Evolutionary conservation across 2,329 filamentous ascomycete species (phyloP).

Genomic region (Diaporthe sp.): DNA sequence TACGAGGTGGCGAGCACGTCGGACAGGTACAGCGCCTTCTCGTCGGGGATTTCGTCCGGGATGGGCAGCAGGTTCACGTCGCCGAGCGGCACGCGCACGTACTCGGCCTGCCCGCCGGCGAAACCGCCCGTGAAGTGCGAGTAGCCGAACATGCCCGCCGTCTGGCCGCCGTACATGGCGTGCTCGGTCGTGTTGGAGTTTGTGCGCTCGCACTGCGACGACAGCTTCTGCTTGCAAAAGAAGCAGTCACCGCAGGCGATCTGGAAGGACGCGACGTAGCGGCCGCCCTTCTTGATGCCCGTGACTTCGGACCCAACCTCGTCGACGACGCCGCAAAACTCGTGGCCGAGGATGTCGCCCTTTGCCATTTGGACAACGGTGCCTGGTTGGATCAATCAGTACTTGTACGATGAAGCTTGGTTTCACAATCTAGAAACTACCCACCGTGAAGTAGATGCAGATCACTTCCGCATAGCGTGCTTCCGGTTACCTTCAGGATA

Average conservation of each 20-base stretch:
- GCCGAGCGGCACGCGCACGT: constrained; percentile 83
- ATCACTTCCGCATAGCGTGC: constrained; percentile 71
- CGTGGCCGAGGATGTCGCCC: constrained; percentile 77
- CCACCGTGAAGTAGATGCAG: constrained; percentile 69
- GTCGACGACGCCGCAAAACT: constrained; percentile 71
- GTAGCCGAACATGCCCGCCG: constrained; percentile 81
- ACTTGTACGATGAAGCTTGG: neutral
- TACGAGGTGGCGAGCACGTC: constrained; percentile 86
- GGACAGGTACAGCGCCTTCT: constrained; percentile 85
- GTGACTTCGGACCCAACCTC: constrained; percentile 68
- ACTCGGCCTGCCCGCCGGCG: constrained; percentile 90
- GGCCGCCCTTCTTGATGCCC: constrained; percentile 70
- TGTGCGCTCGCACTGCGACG: constrained; percentile 84
- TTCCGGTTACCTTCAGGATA: constrained; percentile 82
- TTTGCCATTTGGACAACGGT: constrained; percentile 71
- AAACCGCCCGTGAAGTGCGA: constrained; percentile 88
- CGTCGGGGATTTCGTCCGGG: constrained; percentile 84
- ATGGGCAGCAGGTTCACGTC: constrained; percentile 87
- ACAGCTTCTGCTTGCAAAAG: constrained; percentile 84
- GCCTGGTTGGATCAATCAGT: constrained; percentile 43
- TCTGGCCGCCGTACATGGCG: constrained; percentile 84
- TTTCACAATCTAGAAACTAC: constrained; percentile 26
- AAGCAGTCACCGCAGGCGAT: constrained; percentile 82
- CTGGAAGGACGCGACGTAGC: constrained; percentile 89
- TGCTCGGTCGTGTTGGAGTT: constrained; percentile 80